Evolutionary conservation across 257 asterid species (phyloP).

Genomic region (Jasminum sambac): DNA sequence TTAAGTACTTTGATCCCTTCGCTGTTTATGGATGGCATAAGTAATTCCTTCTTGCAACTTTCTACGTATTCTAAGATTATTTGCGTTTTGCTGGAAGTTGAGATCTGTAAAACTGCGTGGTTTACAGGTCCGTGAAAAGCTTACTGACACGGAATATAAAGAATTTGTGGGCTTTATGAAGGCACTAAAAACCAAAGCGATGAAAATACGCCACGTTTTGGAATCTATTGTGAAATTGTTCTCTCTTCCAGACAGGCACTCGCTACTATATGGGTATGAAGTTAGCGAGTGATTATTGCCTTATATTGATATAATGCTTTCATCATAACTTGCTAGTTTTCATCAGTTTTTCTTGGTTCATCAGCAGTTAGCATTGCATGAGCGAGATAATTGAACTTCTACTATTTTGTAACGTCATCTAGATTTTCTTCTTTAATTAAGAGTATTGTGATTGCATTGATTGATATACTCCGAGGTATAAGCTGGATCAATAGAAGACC

Average conservation of each 20-base stretch:
- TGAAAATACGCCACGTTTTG: constrained; percentile 75
- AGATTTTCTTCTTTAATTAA: background rate
- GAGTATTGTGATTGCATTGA: background rate
- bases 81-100: constrained; percentile 22
- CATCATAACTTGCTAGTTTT: background rate
- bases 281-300: background rate
- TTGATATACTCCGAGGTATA: too few relatives aligned
- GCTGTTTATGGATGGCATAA: background rate
- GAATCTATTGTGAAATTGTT: constrained; percentile 76
- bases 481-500: background rate
- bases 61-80: constrained; percentile 4
- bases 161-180: constrained; percentile 77
- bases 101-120: constrained; percentile 21
- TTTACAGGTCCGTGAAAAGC: constrained; percentile 81
- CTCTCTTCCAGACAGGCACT: constrained; percentile 72
- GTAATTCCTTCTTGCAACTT: background rate
- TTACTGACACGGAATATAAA: constrained; percentile 67
- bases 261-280: constrained; percentile 82
- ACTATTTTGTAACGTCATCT: background rate
- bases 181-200: constrained; percentile 75
- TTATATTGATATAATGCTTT: background rate
- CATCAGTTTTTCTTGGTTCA: background rate
- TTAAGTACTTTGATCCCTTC: constrained; percentile 28
- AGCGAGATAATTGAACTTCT: background rate
- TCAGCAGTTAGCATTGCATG: background rate